These are phyloP conservation scores for Ananas comosus DNA, from an alignment of 176 grass and related monocot genomes.

Conservation along the genomic window DNA sequence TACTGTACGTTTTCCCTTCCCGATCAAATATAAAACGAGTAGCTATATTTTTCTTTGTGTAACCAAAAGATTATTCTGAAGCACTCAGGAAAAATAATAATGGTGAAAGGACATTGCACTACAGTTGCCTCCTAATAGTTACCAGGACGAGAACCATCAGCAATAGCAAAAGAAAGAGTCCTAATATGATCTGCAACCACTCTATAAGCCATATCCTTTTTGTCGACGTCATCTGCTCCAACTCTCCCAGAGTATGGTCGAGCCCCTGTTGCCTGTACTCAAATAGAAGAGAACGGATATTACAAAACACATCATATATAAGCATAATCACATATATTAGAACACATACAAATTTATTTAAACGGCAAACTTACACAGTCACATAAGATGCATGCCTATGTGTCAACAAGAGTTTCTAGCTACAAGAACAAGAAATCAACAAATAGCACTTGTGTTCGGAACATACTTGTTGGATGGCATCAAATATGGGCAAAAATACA, in stretches of 20 bases:
- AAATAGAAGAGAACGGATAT: neutral
- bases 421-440: constrained; percentile 12
- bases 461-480: constrained; percentile 73
- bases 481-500: constrained; percentile 81
- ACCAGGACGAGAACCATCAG: constrained; percentile 93
- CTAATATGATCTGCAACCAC: constrained; percentile 97
- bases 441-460: neutral
- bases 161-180: constrained; percentile 78
- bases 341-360: neutral
- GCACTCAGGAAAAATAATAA: too few species aligned
- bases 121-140: neutral
- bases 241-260: constrained; percentile 59
- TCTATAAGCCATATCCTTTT: constrained; percentile 97
- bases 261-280: constrained; percentile 46
- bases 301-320: neutral
- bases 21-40: too few species aligned
- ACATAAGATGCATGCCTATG: neutral
- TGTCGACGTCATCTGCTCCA: constrained; percentile 66
- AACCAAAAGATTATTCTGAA: too few species aligned
- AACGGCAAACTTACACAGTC: neutral
- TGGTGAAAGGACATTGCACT: neutral
- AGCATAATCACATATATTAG: neutral
- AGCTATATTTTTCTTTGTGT: too few species aligned
- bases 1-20: too few species aligned
- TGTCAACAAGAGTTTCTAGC: neutral